These are phyloP conservation scores for Yarrowia keelungensis DNA, from an alignment of 805 yeast species.

Conservation along the genomic window DNA sequence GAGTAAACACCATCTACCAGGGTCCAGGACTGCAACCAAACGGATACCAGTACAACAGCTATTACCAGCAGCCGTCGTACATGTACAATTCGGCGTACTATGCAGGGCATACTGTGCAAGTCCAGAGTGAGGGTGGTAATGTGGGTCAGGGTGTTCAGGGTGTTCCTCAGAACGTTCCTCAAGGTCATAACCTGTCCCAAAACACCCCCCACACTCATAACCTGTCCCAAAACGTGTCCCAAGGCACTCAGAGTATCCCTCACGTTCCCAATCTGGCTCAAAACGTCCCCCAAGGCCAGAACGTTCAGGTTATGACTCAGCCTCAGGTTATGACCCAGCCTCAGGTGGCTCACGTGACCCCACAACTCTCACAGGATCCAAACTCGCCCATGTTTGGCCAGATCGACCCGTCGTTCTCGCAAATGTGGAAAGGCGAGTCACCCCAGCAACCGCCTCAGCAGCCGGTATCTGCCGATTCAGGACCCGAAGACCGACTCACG, in stretches of 20 bases:
- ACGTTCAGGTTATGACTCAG: background rate
- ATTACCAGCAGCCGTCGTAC: constrained; percentile 30
- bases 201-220: background rate
- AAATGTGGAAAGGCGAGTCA: constrained; percentile 26
- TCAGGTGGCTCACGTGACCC: background rate
- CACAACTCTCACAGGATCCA: too few relatives aligned
- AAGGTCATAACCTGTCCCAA: background rate
- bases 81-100: constrained; percentile 32
- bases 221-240: background rate
- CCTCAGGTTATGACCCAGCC: background rate
- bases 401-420: constrained; percentile 37
- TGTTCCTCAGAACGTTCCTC: background rate
- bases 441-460: constrained; percentile 4
- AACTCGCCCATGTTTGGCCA: constrained; percentile 23
- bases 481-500: constrained; percentile 14
- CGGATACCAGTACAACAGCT: constrained; percentile 15
- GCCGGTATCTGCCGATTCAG: constrained; percentile 19
- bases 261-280: too few relatives aligned
- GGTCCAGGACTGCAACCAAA: background rate
- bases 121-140: background rate
- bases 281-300: background rate
- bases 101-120: constrained; percentile 22
- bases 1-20: constrained; percentile 12
- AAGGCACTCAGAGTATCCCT: too few relatives aligned
- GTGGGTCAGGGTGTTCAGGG: background rate